phyloP scores from a whole-genome alignment of 495 filamentous ascomycete genomes.

The Oleoguttula mirabilis region DNA sequence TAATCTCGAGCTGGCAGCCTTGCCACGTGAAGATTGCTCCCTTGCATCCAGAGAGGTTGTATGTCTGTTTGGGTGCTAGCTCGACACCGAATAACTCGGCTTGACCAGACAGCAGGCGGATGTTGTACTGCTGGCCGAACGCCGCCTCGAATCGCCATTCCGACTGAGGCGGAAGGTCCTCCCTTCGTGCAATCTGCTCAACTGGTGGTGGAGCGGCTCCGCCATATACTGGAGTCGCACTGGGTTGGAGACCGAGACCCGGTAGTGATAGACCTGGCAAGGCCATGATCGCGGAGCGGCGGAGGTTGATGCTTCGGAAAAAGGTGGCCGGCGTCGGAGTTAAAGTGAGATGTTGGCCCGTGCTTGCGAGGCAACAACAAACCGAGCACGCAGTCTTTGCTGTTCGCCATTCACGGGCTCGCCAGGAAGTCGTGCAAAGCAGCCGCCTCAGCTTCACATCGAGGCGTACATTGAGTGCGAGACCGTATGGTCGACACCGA shows the following conservation, averaged over 20 bases:
- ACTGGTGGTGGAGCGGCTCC: background rate
- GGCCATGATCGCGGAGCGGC: constrained; percentile 6
- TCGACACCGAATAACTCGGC: constrained; percentile 96
- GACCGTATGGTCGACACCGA: too few species aligned
- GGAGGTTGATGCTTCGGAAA: background rate
- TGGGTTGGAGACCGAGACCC: constrained; percentile 10
- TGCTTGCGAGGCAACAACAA: too few species aligned
- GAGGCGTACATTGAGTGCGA: too few species aligned
- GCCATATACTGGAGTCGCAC: background rate
- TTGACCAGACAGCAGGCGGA: constrained; percentile 60
- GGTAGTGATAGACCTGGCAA: constrained; percentile 17
- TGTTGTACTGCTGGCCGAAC: constrained; percentile 33
- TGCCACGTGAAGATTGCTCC: constrained; percentile 84
- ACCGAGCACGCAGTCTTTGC: too few species aligned
- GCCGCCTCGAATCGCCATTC: constrained; percentile 94
- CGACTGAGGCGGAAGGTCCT: constrained; percentile 31
- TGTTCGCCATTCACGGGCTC: too few species aligned
- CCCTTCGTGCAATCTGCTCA: constrained; percentile 14
- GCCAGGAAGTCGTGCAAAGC: too few species aligned
- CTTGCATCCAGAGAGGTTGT: constrained; percentile 74
- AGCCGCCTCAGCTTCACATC: too few species aligned
- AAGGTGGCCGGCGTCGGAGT: too few species aligned
- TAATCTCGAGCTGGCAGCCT: constrained; percentile 73
- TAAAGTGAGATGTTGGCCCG: background rate
- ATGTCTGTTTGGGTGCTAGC: constrained; percentile 65